Evolutionary conservation across 225 moss, liverwort and hornwort species (phyloP), one percentile per base, ranked within the genome.

Genomic region (Rhytidiadelphus loreus): DNA sequence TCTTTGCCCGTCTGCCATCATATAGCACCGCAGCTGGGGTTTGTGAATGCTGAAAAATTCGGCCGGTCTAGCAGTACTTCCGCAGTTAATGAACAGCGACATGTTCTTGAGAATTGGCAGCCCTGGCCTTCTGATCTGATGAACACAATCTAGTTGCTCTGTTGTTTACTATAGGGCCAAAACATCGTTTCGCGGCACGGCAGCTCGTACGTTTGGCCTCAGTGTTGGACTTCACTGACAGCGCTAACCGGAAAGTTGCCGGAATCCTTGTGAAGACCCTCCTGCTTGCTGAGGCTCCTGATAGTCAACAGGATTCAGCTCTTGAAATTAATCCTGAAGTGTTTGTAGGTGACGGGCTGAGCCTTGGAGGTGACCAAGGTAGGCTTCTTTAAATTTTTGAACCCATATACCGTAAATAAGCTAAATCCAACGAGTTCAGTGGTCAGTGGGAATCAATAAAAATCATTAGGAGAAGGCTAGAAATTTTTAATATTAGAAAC

Each of bases 301-400:
- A 93, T 62, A 88, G 89, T 89, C 91, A 86, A 65, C 91, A 88
- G 43, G 91, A 87, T 73, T 71, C 83, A 81, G 81, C 62, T 81
- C 91, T 90, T 77, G 88, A 92, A 61, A 62, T 81, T 69, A 90
- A 91, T 41, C 86, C 92, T 89, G 92, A 94, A 68, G 95, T 88
- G 69, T 86, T 95, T 73, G 89, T 96, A 41, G 96, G 99, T 88
- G 99, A 99, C 90, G 97, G 96, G 69, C 77, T 99, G 57, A 96
- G 93, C 90, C 96, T 99, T 63, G 97, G 96, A 78, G 97, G 98
- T 69, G 98, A 98, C 69, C 95, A 98, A 90, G 95, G 94, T 88
- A 92, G 70, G 70, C 17, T 41, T 90, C 80, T 87, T 65, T 37
- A 48, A 80, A 79, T 23, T 87, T 70, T 77, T 46, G 37, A 82